These are phyloP conservation scores for Solanum appendiculatum DNA, from an alignment of 257 asterid species.

Conservation along the genomic window DNA sequence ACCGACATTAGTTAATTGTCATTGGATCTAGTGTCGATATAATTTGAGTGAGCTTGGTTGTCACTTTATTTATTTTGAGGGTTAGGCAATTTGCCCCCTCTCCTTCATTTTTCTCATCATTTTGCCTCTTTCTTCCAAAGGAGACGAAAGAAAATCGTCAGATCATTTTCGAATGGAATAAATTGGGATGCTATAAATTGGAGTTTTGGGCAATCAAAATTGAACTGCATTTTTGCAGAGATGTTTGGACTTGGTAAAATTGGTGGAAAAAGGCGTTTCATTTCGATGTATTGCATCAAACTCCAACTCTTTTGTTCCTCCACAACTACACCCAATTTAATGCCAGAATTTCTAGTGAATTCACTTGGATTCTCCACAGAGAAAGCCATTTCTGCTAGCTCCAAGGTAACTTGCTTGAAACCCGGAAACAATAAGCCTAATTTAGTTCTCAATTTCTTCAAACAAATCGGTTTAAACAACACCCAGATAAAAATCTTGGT, in stretches of 20 bases:
- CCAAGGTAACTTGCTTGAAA: not conserved
- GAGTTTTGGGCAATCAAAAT: not conserved
- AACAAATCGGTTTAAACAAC: slow-evolving; percentile 8
- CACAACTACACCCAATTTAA: not conserved
- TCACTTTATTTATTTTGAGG: too few relatives aligned
- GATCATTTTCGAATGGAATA: not conserved
- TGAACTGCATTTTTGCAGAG: not conserved
- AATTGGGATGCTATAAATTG: not conserved
- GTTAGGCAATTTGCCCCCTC: not conserved
- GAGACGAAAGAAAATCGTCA: too few relatives aligned
- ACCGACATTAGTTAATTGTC: too few relatives aligned
- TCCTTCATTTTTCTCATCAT: not conserved
- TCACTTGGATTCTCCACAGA: slow-evolving; percentile 13
- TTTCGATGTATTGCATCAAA: not conserved
- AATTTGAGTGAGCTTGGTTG: too few relatives aligned
- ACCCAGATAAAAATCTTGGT: slow-evolving; percentile 10
- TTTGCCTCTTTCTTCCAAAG: not conserved
- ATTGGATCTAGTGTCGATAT: too few relatives aligned
- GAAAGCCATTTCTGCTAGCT: slow-evolving; percentile 3
- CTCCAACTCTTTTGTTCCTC: not conserved
- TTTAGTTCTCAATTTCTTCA: slow-evolving; percentile 9
- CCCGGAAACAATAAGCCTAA: not conserved
- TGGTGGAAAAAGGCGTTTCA: not conserved
- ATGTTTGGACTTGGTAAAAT: not conserved
- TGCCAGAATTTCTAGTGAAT: slow-evolving; percentile 2